Base-by-base conservation (phyloP, 768 basidiomycete genomes). In the Collybia sp. region DNA sequence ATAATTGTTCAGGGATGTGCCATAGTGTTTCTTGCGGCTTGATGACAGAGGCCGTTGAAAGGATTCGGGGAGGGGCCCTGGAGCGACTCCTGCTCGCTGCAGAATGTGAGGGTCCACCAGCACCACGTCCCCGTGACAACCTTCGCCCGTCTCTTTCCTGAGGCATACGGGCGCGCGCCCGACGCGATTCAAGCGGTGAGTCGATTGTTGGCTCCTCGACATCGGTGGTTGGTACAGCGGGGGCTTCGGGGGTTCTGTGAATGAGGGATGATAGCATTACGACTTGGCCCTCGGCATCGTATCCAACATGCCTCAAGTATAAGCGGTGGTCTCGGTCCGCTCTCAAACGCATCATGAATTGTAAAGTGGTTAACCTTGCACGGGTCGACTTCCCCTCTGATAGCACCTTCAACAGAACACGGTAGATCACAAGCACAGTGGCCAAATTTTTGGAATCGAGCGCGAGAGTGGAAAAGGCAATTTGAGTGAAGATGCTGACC, bases 321-420 rank as follows among this genome's bases (percentile, higher is more conserved):
- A 98, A 57, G 10, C 85, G 75, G 58, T 99, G 95, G 53, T 93
- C 88, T 1, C 89, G 81, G 59, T 96, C 94, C 0, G 88, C 93
- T 45, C 95, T 76, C 15, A 98, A 70, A 12, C 91, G 82, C 71
- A 93, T 82, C 52, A 96, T 61, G 71, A 95, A 96, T 58, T 93
- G 90, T 15, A 98, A 69, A 3, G 85, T 73, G 11, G 80, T 70
- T 13, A 98, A 60, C 17, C 90, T 72, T 0, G 86, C 84, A 34
- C 78, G 70, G 0, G 79, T 54, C 8, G 80, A 80, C 50, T 68
- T 72, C 2, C 76, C 73, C 16, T 68, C 60, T 0, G 63, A 56
- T 3, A 76, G 57, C 12, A 85, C 60, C 15, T 68, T 62, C 12
- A 88, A 55, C 38, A 89, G 63, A 38, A 69, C 66, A 0, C 62